Evolutionary conservation across 768 basidiomycete genomes (phyloP), one percentile per base, ranked within the genome.

Genomic region (Lactarius evosmus): DNA sequence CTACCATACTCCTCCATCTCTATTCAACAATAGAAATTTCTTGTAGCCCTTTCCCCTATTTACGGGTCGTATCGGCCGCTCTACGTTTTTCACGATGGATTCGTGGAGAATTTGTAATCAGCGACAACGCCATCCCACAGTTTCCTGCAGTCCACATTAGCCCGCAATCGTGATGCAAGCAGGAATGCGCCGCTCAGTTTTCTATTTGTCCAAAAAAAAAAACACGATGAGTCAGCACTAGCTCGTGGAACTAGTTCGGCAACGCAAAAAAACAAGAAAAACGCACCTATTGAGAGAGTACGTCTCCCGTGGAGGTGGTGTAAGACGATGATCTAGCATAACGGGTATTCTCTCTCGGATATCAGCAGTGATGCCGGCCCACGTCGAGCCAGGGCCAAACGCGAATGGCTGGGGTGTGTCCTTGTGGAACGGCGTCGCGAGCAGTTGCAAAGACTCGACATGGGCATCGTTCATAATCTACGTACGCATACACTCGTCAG

Each of bases 281-380:
- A 72, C 83, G 61, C 65, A 88, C 89, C 94, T 78, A 73, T 99
- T 98, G 59, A 98, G 76, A 74, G 91, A 93, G 74, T 98, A 98
- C 1, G 96, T 98, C 77, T 98, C 95, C 62, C 84, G 78, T 0
- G 96, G 96, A 2, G 96, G 96, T 0, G 96, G 96, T 0, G 93
- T 95, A 32, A 97, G 79, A 54, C 95, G 80, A 70, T 97, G 81
- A 69, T 82, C 79, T 62, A 99, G 80, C 94, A 99, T 98, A 58
- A 90, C 78, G 0, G 96, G 95, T 52, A 99, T 98, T 34, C 83
- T 81, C 4, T 79, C 82, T 29, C 94, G 82, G 57, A 98, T 95
- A 62, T 84, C 78, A 4, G 82, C 78, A 0, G 95, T 95, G 66
- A 93, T 88, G 29, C 80, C 79, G 49, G 83, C 77, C 89, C 89